Percentiles rank a stretch among this genome's conserved stretches.
Evolutionary conservation across 2,329 filamentous ascomycete genomes (phyloP).

Genomic region (Myriosclerotinia curreyana): DNA sequence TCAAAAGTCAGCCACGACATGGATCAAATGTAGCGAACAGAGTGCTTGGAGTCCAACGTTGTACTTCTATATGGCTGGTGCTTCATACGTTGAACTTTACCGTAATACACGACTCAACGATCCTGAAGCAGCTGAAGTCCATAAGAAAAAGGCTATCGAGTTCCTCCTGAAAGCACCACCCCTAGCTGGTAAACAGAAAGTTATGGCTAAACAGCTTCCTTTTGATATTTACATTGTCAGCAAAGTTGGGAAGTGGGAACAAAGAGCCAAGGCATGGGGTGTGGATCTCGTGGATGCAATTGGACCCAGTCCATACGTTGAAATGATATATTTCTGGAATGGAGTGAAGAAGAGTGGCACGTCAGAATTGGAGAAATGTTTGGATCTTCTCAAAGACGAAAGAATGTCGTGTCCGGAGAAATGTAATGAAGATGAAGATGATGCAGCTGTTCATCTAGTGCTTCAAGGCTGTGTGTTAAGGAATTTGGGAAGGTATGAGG

Average conservation of each 20-base stretch:
- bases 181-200: conserved; percentile 77
- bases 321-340: conserved; percentile 95
- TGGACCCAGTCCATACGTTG: conserved; percentile 75
- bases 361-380: conserved; percentile 60
- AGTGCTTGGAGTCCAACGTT: conserved; percentile 90
- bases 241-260: conserved; percentile 87
- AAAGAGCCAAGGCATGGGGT: conserved; percentile 63
- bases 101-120: conserved; percentile 52
- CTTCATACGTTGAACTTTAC: conserved; percentile 78
- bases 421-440: conserved; percentile 54
- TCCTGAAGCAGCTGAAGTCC: conserved; percentile 49
- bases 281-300: conserved; percentile 75
- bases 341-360: conserved; percentile 76
- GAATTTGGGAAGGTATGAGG: conserved; percentile 57
- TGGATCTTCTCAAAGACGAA: conserved; percentile 61
- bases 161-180: conserved; percentile 69
- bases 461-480: conserved; percentile 65
- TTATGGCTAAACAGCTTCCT: conserved; percentile 85
- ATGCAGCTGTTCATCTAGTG: conserved; percentile 63
- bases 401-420: conserved; percentile 51
- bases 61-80: conserved; percentile 85
- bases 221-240: conserved; percentile 83
- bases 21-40: conserved; percentile 70
- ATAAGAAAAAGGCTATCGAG: conserved; percentile 64
- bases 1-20: conserved; percentile 67